Evolutionary conservation across 495 filamentous ascomycete genomes (phyloP).

Genomic region (Talaromyces thailandensis): DNA sequence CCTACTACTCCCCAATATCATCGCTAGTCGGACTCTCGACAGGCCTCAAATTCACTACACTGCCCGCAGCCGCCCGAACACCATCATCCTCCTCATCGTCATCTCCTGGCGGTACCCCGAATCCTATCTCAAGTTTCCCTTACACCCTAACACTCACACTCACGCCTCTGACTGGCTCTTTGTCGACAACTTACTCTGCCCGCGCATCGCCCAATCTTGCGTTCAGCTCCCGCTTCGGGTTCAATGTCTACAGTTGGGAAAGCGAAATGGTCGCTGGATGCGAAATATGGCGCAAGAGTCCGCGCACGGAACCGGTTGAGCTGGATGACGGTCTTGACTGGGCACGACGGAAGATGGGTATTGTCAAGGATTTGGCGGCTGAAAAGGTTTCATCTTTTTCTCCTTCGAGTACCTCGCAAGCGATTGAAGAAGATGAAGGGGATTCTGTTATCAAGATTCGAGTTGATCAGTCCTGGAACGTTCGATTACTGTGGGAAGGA

Average conservation of each 20-base stretch:
- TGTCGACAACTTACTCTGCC: conserved; percentile 84
- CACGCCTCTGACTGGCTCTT: conserved; percentile 86
- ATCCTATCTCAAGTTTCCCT: conserved; percentile 52
- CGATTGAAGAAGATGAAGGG: conserved; percentile 49
- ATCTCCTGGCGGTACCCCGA: conserved; percentile 13
- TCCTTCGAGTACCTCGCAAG: conserved; percentile 14
- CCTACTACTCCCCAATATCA: conserved; percentile 90
- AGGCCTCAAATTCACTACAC: conserved; percentile 79
- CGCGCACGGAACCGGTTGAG: conserved; percentile 15
- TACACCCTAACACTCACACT: conserved; percentile 87
- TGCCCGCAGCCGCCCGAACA: conserved; percentile 70
- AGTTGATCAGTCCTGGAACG: conserved; percentile 73
- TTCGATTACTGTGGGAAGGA: conserved; percentile 90
- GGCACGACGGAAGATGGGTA: conserved; percentile 33
- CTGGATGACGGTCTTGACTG: conserved; percentile 34
- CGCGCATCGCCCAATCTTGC: conserved; percentile 72
- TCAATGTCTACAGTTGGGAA: conserved; percentile 98
- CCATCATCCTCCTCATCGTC: conserved; percentile 13
- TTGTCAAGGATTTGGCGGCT: not conserved
- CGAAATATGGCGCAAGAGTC: conserved; percentile 71
- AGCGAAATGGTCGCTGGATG: conserved; percentile 83
- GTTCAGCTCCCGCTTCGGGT: conserved; percentile 84
- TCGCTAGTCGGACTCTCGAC: conserved; percentile 78
- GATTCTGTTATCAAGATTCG: conserved; percentile 85
- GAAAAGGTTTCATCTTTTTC: conserved; percentile 14